Percentiles rank a stretch among this genome's conserved stretches.
Conservation (phyloP, 371 early-diverging fungal genomes). For the Coemansia sp. region DNA sequence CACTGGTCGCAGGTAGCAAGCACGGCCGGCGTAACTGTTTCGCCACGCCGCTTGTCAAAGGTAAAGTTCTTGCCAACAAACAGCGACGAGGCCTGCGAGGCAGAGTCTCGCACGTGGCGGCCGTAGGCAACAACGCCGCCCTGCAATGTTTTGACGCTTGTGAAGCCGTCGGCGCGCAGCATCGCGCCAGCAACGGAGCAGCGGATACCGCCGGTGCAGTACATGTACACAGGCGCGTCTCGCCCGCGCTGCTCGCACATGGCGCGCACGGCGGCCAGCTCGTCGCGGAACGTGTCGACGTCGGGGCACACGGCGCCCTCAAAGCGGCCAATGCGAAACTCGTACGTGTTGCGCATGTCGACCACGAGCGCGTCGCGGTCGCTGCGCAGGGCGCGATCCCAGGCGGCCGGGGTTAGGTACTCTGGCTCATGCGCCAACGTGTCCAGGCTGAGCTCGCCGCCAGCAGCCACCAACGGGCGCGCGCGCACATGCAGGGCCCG, state of each 20-base stretch:
- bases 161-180: conserved; percentile 65
- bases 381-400: conserved; percentile 62
- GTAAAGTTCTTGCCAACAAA: conserved; percentile 79
- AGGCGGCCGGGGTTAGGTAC: conserved; percentile 63
- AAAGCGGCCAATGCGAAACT: conserved; percentile 73
- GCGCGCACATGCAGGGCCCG: conserved; percentile 63
- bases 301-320: conserved; percentile 66
- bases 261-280: conserved; percentile 54
- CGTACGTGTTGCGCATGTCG: conserved; percentile 81
- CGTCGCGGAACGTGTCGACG: conserved; percentile 75
- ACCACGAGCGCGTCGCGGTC: conserved; percentile 54
- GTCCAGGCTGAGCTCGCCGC: conserved; percentile 53
- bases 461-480: conserved; percentile 62
- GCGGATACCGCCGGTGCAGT: conserved; percentile 82
- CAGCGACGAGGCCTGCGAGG: conserved; percentile 23
- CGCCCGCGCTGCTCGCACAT: conserved; percentile 49
- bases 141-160: conserved; percentile 67
- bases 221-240: conserved; percentile 72
- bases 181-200: conserved; percentile 76
- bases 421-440: conserved; percentile 64
- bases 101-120: conserved; percentile 39
- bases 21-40: conserved; percentile 66
- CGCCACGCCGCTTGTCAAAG: conserved; percentile 74
- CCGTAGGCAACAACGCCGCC: conserved; percentile 84
- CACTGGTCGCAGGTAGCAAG: conserved; percentile 69